Conservation (phyloP, 1,139 yeast species). For the Yamadazyma spencermartinsiae region DNA sequence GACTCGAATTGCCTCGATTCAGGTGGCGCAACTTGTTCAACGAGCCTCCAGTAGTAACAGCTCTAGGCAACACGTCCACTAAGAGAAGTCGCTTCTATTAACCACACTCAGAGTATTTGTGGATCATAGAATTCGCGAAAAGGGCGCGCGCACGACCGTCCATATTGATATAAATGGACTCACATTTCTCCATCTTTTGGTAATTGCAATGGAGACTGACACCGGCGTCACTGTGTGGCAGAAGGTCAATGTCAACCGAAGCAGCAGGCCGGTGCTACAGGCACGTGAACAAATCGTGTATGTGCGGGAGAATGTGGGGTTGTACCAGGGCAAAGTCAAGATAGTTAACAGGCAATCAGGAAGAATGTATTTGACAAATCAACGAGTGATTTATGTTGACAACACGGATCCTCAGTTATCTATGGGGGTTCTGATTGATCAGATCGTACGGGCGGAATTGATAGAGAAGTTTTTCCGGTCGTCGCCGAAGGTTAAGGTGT, state of each 20-base stretch:
- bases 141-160: too few species aligned
- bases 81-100: too few species aligned
- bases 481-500: slow-evolving; percentile 69
- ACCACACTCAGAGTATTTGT: too few species aligned
- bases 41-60: too few species aligned
- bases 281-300: slow-evolving; percentile 43
- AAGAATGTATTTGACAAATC: slow-evolving; percentile 71
- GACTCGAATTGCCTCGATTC: too few species aligned
- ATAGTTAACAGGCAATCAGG: slow-evolving; percentile 70
- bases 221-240: slow-evolving; percentile 34
- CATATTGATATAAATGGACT: too few species aligned
- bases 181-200: too few species aligned
- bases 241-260: slow-evolving; percentile 38
- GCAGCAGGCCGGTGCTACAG: slow-evolving; percentile 47
- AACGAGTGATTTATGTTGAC: slow-evolving; percentile 73
- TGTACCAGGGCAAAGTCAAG: slow-evolving; percentile 72
- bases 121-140: too few species aligned
- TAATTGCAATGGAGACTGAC: background rate
- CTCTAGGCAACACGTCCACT: too few species aligned
- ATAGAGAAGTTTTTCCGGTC: slow-evolving; percentile 70
- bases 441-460: slow-evolving; percentile 18
- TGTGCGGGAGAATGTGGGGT: slow-evolving; percentile 59
- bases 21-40: too few species aligned
- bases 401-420: slow-evolving; percentile 44
- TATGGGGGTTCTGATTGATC: slow-evolving; percentile 50